Conservation (phyloP, 2,329 filamentous ascomycete species). For the Gliomastix tumulicola region DNA sequence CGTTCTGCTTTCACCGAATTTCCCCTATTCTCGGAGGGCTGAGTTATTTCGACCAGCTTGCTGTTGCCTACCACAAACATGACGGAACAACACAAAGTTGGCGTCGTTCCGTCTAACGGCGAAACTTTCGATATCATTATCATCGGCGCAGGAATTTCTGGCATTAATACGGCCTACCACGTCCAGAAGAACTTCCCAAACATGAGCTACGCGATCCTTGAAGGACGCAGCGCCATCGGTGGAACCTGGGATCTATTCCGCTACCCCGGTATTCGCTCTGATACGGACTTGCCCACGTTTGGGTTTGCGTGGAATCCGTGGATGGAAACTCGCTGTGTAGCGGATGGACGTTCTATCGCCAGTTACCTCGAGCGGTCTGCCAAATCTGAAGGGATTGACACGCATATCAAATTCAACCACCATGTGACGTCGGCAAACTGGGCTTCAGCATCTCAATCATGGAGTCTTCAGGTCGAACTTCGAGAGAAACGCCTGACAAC, state of each 20-base stretch:
- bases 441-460: conserved; percentile 23
- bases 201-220: conserved; percentile 58
- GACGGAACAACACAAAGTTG: too few relatives aligned
- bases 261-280: conserved; percentile 65
- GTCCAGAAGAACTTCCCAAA: conserved; percentile 49
- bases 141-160: conserved; percentile 66
- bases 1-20: too few relatives aligned
- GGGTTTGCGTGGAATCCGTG: conserved; percentile 69
- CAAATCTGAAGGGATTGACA: conserved; percentile 40
- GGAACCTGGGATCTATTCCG: conserved; percentile 76
- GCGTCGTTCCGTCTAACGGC: too few relatives aligned
- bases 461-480: conserved; percentile 14
- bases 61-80: too few relatives aligned
- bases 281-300: conserved; percentile 55
- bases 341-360: conserved; percentile 41
- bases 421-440: conserved; percentile 24
- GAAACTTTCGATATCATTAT: conserved; percentile 56
- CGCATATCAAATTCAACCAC: conserved; percentile 45
- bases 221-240: conserved; percentile 57
- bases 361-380: conserved; percentile 48
- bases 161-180: conserved; percentile 67
- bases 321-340: conserved; percentile 45
- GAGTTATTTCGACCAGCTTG: too few relatives aligned
- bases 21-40: too few relatives aligned
- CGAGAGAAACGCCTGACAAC: conserved; percentile 6